Evolutionary conservation across 2,329 filamentous ascomycete species (phyloP), one percentile per base, ranked within the genome.

Genomic region (Colletotrichum tabaci): DNA sequence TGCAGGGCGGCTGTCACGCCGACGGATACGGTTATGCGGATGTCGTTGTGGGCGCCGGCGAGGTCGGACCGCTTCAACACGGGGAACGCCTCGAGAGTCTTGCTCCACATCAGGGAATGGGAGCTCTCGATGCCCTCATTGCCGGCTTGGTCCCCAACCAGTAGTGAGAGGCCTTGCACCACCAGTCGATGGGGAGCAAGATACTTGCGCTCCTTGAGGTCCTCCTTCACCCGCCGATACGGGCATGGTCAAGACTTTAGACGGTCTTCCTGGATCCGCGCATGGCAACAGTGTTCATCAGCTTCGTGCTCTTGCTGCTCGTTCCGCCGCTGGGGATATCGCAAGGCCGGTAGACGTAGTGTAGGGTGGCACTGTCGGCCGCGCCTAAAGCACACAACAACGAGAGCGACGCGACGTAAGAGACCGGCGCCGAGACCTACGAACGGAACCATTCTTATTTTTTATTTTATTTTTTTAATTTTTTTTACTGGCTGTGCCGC

Each of bases 1-100:
- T 96, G 97, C 53, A 97, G 84, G n/a, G 94, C 93, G 67, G 94
- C 94, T 21, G 94, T 97, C 90, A 96, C 94, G 23, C 93, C 94
- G 68, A 97, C 87, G 10, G 93, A 95, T 38, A 96, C 92, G 79
- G 97, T 97, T 94, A 97, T 97, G 61, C 94, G 90, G 23, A 94
- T 96, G 81, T 97, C 94, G 79, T 97, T 97, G 83, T 97, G 94
- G 40, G 93, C 94, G 76, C 94, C 94, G 55, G 95, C 89, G 16
- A 97, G 85, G 74, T 92, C 90, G 52, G 93, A 91, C 79, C 90
- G 92, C 84, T 94, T 95, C 75, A 97, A 83, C 94, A 97, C 96
- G 9, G 94, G 94, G 79, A 97, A 97, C 2, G 93, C 93, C 80
- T 96, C 94, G 74, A 97, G 86, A 10, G 94, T 94, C 83, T 96